Evolutionary conservation across 257 asterid genomes (phyloP).

Genomic region (Hygrophila difformis): DNA sequence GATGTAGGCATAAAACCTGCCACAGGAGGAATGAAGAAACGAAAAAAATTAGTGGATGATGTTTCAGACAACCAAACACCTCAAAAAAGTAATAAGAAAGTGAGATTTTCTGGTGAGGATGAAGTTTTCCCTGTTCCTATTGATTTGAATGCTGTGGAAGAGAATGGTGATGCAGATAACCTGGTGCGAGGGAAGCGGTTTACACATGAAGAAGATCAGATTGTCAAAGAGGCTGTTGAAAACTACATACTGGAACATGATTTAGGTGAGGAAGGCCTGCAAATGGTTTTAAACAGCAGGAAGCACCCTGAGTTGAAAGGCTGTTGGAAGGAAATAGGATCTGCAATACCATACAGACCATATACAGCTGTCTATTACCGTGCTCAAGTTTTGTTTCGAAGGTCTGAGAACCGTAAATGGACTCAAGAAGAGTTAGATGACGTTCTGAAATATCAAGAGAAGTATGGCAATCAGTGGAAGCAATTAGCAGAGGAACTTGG

Average conservation of each 20-base stretch:
- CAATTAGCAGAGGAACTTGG: conserved; percentile 41
- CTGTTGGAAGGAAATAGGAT: conserved; percentile 43
- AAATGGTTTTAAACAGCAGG: conserved; percentile 27
- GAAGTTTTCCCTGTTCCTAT: conserved; percentile 26
- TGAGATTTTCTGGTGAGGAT: conserved; percentile 33
- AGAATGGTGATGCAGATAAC: conserved; percentile 11
- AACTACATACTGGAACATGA: conserved; percentile 24
- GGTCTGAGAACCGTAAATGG: conserved; percentile 36
- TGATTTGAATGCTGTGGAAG: conserved; percentile 8
- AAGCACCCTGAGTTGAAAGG: conserved; percentile 24
- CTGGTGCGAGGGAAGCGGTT: conserved; percentile 40
- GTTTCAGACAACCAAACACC: conserved; percentile 14
- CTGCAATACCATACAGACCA: conserved; percentile 40
- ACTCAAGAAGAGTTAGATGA: conserved; percentile 36
- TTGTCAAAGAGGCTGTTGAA: conserved; percentile 30
- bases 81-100: conserved; percentile 34
- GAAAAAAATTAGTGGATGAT: conserved; percentile 13
- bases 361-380: conserved; percentile 21
- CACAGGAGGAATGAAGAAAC: conserved; percentile 19
- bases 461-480: conserved; percentile 39
- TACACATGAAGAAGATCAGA: conserved; percentile 35
- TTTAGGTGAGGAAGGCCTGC: conserved; percentile 40
- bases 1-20: conserved; percentile 9
- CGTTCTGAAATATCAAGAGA: conserved; percentile 20
- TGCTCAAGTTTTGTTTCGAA: conserved; percentile 31